Base-by-base conservation (phyloP, 2,329 filamentous ascomycete species). In the Chaetomiaceae sp. region DNA sequence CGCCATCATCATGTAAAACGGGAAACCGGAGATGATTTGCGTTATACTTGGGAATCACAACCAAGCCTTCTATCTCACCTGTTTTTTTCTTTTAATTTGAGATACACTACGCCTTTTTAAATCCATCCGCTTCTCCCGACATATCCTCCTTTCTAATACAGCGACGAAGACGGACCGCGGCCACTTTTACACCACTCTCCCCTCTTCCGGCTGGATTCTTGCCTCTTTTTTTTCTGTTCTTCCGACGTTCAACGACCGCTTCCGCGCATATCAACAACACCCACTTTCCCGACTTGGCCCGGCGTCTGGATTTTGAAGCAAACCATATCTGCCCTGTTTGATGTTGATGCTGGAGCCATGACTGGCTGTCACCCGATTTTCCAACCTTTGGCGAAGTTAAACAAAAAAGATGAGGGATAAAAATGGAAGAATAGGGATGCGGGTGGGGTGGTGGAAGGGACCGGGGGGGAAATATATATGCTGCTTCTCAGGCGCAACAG, bases 1-100 rank as follows among this genome's bases (percentile, higher is more conserved):
- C 20, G 80, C 81, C 55, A 84, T 85, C 59, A 85, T 85, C 66
- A 85, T 85, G 81, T 85, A 76, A 75, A 54, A 37, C 27, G 40
- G 20, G 33, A 20, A 8, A 23, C 23, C 12, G n/a, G 10, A 35
- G 35, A 33, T 33, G 9, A 12, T 7, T 33, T 21, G 27, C 14
- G 14, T 17, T 6, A 41, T 44, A 17, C 9, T 34, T 46, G 41
- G 17, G n/a, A n/a, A 33, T 13, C 8, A 8, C 9, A 33, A 13
- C 30, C 10, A 33, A 33, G n/a, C n/a, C 30, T 19, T 27, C 34
- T 23, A 23, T 50, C 44, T 13, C 40, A 30, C 17, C 37, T 42
- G 21, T 19, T 21, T 39, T 37, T 25, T 17, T 35, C 38, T 13
- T 54, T 35, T 42, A 35, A 35, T 51, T 44, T 23, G 43, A 42